Conservation (phyloP, 2,329 filamentous ascomycete genomes). For the Trichoderma gracile region DNA sequence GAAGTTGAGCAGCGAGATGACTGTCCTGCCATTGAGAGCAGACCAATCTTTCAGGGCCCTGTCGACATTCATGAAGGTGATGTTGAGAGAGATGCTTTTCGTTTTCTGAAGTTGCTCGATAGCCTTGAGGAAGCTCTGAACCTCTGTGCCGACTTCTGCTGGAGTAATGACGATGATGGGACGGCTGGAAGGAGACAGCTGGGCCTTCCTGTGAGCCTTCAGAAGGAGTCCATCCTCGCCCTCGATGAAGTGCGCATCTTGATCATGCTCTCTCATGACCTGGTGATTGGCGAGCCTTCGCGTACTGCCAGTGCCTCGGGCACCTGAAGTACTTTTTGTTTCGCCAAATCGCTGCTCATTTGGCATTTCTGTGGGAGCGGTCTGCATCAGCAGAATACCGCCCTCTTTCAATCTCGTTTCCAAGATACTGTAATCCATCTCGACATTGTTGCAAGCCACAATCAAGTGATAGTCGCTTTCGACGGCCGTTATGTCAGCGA, state of each 20-base stretch:
- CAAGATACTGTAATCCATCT: slow-evolving; percentile 28
- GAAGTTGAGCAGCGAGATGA: slow-evolving; percentile 52
- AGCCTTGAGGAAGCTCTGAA: background rate
- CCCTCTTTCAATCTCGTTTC: slow-evolving; percentile 33
- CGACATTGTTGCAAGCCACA: slow-evolving; percentile 30
- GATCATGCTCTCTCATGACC: background rate
- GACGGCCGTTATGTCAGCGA: slow-evolving; percentile 30
- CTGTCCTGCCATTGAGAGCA: slow-evolving; percentile 34
- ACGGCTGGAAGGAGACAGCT: background rate
- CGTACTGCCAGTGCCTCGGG: background rate
- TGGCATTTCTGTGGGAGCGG: background rate
- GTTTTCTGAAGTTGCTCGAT: background rate
- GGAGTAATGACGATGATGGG: slow-evolving; percentile 8
- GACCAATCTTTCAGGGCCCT: slow-evolving; percentile 27
- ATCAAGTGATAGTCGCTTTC: slow-evolving; percentile 40
- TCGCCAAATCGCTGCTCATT: background rate
- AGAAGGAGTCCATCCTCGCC: background rate
- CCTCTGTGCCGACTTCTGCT: background rate
- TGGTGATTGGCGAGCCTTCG: background rate
- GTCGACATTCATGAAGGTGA: slow-evolving; percentile 18
- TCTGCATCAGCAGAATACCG: slow-evolving; percentile 35
- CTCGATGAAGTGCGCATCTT: background rate
- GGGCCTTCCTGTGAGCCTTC: background rate
- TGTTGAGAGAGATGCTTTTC: background rate
- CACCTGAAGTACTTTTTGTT: background rate